Evolutionary conservation across 2,329 filamentous ascomycete genomes (phyloP).

Genomic region (Cordyceps militaris): DNA sequence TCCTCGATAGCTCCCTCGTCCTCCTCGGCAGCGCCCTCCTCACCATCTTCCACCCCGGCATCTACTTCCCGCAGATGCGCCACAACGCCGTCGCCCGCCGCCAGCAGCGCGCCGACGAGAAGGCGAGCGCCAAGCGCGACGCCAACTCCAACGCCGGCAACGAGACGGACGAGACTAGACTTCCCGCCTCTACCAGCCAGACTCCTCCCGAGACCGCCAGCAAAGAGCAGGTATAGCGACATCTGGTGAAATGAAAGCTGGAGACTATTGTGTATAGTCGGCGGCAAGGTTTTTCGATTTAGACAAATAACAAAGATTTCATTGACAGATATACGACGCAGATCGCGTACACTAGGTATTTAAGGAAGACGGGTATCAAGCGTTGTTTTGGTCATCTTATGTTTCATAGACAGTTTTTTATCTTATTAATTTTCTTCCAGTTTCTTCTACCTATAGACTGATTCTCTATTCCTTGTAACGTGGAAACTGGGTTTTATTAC

Average conservation of each 20-base stretch:
- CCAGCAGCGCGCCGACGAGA: slow-evolving; percentile 7
- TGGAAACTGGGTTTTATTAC: background rate
- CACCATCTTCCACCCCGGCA: slow-evolving; percentile 46
- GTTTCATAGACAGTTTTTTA: background rate
- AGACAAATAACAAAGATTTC: background rate
- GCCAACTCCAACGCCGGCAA: slow-evolving; percentile 2
- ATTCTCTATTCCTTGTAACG: too few relatives aligned
- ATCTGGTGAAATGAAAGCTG: background rate
- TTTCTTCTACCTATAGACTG: too few relatives aligned
- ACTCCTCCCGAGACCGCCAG: slow-evolving; percentile 20
- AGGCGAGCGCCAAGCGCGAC: slow-evolving; percentile 5
- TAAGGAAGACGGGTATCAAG: background rate
- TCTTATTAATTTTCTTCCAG: too few relatives aligned
- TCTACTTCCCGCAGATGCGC: slow-evolving; percentile 49
- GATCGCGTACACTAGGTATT: background rate
- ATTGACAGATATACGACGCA: background rate
- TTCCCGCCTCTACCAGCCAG: background rate
- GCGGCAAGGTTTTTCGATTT: background rate
- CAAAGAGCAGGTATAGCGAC: slow-evolving; percentile 19
- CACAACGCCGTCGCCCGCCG: slow-evolving; percentile 6
- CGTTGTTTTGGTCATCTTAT: background rate
- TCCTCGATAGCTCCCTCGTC: slow-evolving; percentile 47
- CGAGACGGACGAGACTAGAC: slow-evolving; percentile 16
- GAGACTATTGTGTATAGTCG: background rate
- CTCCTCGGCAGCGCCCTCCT: slow-evolving; percentile 43